Conservation (phyloP, 768 basidiomycete genomes). For the Russula griseocarnosa region DNA sequence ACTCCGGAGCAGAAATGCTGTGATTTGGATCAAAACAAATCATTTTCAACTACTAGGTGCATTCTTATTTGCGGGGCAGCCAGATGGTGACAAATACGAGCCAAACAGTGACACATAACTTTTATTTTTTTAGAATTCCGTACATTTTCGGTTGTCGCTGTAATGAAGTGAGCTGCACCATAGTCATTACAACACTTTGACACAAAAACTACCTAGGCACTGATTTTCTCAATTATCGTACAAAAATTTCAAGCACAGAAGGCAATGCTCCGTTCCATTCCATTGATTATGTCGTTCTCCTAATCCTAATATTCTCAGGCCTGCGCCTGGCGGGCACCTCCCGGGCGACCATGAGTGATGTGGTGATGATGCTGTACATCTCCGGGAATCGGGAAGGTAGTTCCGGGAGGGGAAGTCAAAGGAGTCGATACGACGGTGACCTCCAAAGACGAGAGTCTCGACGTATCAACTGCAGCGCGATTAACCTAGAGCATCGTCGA, state of each 20-base stretch:
- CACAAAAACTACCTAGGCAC: not conserved
- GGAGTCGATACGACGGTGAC: conserved; percentile 14
- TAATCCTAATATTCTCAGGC: conserved; percentile 7
- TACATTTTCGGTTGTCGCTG: too few relatives aligned
- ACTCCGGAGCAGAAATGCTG: too few relatives aligned
- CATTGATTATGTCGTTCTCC: not conserved
- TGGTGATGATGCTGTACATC: conserved; percentile 11
- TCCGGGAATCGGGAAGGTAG: conserved; percentile 19
- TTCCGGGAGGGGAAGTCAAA: conserved; percentile 7
- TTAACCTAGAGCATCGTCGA: not conserved
- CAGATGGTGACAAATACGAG: too few relatives aligned
- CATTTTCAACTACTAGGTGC: too few relatives aligned
- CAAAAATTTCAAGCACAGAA: not conserved
- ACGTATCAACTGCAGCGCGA: not conserved
- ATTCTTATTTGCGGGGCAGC: too few relatives aligned
- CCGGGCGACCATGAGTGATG: conserved; percentile 19
- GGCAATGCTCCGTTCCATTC: not conserved
- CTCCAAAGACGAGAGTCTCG: conserved; percentile 22
- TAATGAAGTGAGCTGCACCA: too few relatives aligned
- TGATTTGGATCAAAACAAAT: too few relatives aligned
- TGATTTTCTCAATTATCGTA: not conserved
- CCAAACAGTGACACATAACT: too few relatives aligned
- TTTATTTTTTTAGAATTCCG: too few relatives aligned
- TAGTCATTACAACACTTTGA: not conserved
- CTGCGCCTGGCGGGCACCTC: conserved; percentile 9